Evolutionary conservation across 148 eudicot genomes (phyloP), one percentile per base, ranked within the genome.

Genomic region (Polygonum aviculare): DNA sequence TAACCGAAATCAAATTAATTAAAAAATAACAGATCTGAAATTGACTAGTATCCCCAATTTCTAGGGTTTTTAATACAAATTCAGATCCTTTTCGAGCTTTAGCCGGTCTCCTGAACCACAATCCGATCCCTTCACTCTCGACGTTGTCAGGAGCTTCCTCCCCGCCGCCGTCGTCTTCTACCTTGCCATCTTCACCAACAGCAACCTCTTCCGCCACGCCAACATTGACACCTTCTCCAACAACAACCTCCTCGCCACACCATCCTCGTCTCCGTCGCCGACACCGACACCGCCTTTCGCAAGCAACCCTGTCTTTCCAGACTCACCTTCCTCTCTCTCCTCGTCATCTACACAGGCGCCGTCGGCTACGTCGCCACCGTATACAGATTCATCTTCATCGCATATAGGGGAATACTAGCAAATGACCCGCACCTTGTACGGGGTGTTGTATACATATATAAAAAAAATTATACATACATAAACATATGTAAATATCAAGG

Each of bases 291-390:
- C 0, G 19, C 79, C 2, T 94, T 92, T 80, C 85, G 98, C 69
- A 94, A 88, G 78, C 97, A 94, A 44, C 97, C 98, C 1, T 87
- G 92, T 70, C 98, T 97, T 1, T 92, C 97, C 14, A 89, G 88
- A 85, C 52, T 94, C 22, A 94, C 98, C 0, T 92, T 90, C 62
- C 73, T 90, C 36, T 83, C 97, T 6, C 72, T 92, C 84, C 51
- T 94, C 60, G 74, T 90, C 52, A 92, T 94, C 60, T 83, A 92
- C 84, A 92, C 85, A 18, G 98, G 98, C 55, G 93, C 98, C 41
- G 81, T 89, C 49, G 98, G 98, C 52, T 94, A 90, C 82, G 98
- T 94, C 36, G 96, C 94, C n/a, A 94, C 96, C 1, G 98, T 92
- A 87, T 83, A 90, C 26, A 96, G 87, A 2, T 94, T 94, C 81